Conservation (phyloP, 1,284 basidiomycete species). For the Meripilus lineatus region DNA sequence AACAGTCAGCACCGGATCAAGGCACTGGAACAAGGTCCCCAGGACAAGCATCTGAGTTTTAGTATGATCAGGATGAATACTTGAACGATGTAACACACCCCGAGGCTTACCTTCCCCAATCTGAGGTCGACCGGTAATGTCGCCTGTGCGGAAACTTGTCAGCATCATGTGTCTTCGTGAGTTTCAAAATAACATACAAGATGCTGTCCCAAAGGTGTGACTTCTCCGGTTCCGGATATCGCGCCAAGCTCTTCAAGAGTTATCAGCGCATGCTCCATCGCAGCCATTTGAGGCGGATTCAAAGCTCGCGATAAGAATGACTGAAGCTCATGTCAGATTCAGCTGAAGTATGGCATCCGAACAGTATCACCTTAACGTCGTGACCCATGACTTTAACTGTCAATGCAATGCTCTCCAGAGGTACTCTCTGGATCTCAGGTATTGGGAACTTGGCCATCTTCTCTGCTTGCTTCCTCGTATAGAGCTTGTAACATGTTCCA, state of each 20-base stretch:
- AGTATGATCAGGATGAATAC: not conserved
- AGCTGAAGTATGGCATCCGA: not conserved
- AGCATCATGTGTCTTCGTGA: constrained; percentile 8
- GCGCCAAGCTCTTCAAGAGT: constrained; percentile 81
- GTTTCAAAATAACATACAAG: constrained; percentile 43
- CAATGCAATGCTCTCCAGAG: constrained; percentile 80
- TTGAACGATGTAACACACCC: not conserved
- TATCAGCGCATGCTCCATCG: constrained; percentile 77
- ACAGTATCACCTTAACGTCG: constrained; percentile 63
- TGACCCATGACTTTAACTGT: constrained; percentile 81
- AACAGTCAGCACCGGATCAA: constrained; percentile 75
- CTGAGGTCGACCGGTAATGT: constrained; percentile 87
- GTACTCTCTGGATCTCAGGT: constrained; percentile 89
- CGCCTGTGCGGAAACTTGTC: constrained; percentile 40
- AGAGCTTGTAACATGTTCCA: constrained; percentile 83
- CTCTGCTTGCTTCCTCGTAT: constrained; percentile 70
- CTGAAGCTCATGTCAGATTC: constrained; percentile 24
- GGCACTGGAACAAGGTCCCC: constrained; percentile 75
- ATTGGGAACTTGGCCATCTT: constrained; percentile 71
- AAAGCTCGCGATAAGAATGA: constrained; percentile 72
- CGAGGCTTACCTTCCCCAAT: constrained; percentile 65
- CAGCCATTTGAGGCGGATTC: constrained; percentile 74
- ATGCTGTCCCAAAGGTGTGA: constrained; percentile 84
- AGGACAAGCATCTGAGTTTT: constrained; percentile 76
- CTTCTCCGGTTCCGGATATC: constrained; percentile 52